These are phyloP conservation scores for Sisymbrium altissimum DNA, from an alignment of 345 rosid genomes.

Conservation along the genomic window DNA sequence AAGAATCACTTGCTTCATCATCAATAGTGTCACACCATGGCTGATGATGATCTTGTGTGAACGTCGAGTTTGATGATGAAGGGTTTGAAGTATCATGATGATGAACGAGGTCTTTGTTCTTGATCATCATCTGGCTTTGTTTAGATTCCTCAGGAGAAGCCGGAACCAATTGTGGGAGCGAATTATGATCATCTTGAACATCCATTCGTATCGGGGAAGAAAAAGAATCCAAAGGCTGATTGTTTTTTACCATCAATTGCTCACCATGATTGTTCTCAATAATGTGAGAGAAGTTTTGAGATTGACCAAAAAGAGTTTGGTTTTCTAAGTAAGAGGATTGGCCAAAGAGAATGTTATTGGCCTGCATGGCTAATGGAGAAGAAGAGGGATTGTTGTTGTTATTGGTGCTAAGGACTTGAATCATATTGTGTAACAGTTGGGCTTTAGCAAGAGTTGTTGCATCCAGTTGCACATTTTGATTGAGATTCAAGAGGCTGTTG, in stretches of 20 bases:
- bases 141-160: constrained; percentile 41
- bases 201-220: constrained; percentile 6
- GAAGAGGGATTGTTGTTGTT: constrained; percentile 10
- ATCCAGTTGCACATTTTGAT: constrained; percentile 45
- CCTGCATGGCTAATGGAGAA: constrained; percentile 29
- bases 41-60: constrained; percentile 43
- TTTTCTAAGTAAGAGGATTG: constrained; percentile 28
- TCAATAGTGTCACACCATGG: constrained; percentile 37
- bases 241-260: constrained; percentile 11
- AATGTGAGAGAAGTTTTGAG: constrained; percentile 33
- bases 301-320: constrained; percentile 27
- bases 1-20: constrained; percentile 47
- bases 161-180: constrained; percentile 46
- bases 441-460: constrained; percentile 53
- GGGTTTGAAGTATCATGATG: constrained; percentile 38
- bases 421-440: constrained; percentile 47
- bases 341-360: constrained; percentile 29
- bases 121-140: constrained; percentile 8
- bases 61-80: constrained; percentile 53
- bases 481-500: constrained; percentile 39
- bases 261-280: constrained; percentile 32
- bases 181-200: constrained; percentile 12
- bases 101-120: constrained; percentile 19
- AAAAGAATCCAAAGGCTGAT: constrained; percentile 27
- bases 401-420: constrained; percentile 37